Base-by-base conservation (phyloP, 2,329 filamentous ascomycete species). In the Alternaria viburni region DNA sequence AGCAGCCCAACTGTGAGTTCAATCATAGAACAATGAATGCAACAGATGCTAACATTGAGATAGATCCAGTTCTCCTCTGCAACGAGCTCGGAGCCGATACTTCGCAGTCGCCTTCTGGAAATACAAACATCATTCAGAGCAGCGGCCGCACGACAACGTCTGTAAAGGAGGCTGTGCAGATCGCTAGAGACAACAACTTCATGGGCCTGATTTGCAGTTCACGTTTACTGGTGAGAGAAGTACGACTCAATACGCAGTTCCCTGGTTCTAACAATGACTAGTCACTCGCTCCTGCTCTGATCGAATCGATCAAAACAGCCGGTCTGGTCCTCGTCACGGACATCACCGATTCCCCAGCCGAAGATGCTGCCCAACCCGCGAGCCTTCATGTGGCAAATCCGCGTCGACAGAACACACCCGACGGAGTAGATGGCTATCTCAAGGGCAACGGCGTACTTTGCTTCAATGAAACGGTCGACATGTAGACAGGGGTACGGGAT, bases 141-240 rank as follows among this genome's bases (percentile, higher is more conserved):
- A 92, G 89, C 69, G 93, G 92, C 15, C 86, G 91, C 59, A 88
- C 89, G 51, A 91, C 90, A 13, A 91, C 91, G 68, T 97, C 93
- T 6, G 93, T 98, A 70, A 99, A 98, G 82, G 95, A 99, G 79
- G 93, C 93, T 5, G 96, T 97, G 13, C 88, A 94, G 67, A 93
- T 97, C 75, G 94, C 95, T 21, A 92, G 96, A 80, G 92, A 90
- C 77, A 99, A 99, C 79, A 99, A 99, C 78, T 93, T 99, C 69
- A 99, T 99, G 96, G 96, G 96, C 4, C 80, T 99, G 74, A 92
- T 98, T 64, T 97, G 94, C 81, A 93, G 90, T 71, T 95, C 93
- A 30, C 88, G 91, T 69, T 85, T 99, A 67, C 81, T 99, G 83
- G 93, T 96, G 86, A 75, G 90, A 86, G 9, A 2, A 21, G 4